A percentile compares a stretch with the other conserved stretches of the same genome.
Evolutionary conservation across 495 filamentous ascomycete species (phyloP).

Genomic region (Neurospora africana): DNA sequence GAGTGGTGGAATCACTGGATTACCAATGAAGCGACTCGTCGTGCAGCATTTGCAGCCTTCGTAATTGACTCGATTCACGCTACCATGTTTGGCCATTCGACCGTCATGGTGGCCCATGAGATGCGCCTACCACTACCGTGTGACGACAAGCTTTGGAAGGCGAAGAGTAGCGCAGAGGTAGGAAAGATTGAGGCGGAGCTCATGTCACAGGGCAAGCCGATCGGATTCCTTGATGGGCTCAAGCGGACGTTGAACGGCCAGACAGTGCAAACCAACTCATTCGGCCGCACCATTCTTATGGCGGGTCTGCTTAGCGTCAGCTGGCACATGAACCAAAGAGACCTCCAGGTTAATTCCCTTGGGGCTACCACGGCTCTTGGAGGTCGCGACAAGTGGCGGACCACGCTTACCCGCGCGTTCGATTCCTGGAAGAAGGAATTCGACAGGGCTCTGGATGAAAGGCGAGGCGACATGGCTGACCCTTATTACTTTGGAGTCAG

Average conservation of each 20-base stretch:
- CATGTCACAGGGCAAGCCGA: constrained; percentile 72
- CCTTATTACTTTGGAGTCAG: constrained; percentile 36
- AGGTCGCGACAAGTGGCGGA: constrained; percentile 86
- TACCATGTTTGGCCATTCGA: constrained; percentile 96
- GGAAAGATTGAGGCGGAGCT: constrained; percentile 75
- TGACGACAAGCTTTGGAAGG: constrained; percentile 89
- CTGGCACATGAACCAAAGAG: constrained; percentile 97
- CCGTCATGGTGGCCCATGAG: constrained; percentile 95
- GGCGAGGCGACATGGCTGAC: constrained; percentile 30
- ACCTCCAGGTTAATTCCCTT: constrained; percentile 86
- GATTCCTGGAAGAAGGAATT: constrained; percentile 94
- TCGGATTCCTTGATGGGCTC: constrained; percentile 82
- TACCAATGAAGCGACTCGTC: constrained; percentile 79
- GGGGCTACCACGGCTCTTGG: constrained; percentile 68
- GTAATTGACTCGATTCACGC: constrained; percentile 93
- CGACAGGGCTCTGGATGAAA: constrained; percentile 57
- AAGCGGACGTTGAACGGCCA: constrained; percentile 84
- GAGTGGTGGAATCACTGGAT: constrained; percentile 98
- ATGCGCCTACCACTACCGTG: constrained; percentile 87
- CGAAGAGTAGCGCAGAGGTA: constrained; percentile 80
- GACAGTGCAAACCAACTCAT: constrained; percentile 82
- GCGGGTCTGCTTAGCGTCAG: constrained; percentile 84
- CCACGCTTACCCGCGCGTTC: constrained; percentile 76
- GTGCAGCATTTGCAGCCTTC: constrained; percentile 90
- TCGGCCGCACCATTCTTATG: constrained; percentile 94